Evolutionary conservation across 805 yeast species (phyloP), one percentile per base, ranked within the genome.

Genomic region (Kuraishia capsulata): DNA sequence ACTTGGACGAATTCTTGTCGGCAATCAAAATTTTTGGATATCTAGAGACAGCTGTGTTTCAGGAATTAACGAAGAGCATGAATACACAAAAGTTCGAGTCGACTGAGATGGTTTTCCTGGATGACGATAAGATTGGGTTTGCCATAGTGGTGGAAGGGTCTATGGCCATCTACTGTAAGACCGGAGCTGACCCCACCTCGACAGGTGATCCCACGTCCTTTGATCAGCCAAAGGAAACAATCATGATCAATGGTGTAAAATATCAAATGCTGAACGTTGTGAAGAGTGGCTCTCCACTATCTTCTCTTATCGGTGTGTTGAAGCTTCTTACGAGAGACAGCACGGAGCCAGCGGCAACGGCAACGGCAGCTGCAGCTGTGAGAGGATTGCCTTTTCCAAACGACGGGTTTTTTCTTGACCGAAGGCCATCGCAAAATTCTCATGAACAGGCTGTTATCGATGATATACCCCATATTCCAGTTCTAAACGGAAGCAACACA

Each of bases 21-120:
- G 97, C 96, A 3, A 85, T 92, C 45, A 88, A 87, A 58, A 82
- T 92, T 5, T 92, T 90, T 63, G 97, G 97, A 2, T 90, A 90
- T 56, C 66, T 90, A 36, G 97, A 90, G 47, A 72, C 81, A 43
- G 82, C 85, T 2, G 96, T 90, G 1, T 89, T 90, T 57, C 94
- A 89, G 53, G 97, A 89, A 51, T 69, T 90, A 48, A 89, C 97
- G 3, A 81, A 84, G 52, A 82, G 82, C 43, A 87, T 90, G 86
- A 85, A 85, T 39, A 90, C 97, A 1, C 87, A 86, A 52, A 81
- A 84, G 43, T 56, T 90, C 29, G 78, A 78, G 20, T 71, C 74
- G 4, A 90, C 86, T 28, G 97, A 90, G 53, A 69, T 82, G 8
- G 61, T 92, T 25, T 69, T 77, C 36, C 59, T 90, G 30, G 86